Conservation (phyloP, 2,329 filamentous ascomycete genomes). For the Xylaria sp. region DNA sequence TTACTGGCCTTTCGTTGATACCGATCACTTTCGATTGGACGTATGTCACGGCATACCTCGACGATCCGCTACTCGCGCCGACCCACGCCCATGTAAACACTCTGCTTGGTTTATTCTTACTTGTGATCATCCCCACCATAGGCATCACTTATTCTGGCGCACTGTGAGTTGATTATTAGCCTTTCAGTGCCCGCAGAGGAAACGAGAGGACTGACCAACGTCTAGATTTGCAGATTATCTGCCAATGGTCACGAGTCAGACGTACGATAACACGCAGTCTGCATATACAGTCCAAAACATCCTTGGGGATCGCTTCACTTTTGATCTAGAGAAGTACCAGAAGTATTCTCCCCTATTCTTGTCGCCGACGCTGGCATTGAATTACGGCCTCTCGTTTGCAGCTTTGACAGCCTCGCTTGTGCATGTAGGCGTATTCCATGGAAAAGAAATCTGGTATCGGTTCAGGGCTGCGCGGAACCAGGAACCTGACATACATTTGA, state of each 20-base stretch:
- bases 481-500: constrained; percentile 61
- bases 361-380: constrained; percentile 58
- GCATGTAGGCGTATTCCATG: constrained; percentile 54
- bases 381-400: constrained; percentile 65
- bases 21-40: constrained; percentile 61
- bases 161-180: constrained; percentile 46
- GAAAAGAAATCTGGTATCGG: constrained; percentile 58
- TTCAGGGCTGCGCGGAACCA: constrained; percentile 60
- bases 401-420: constrained; percentile 59
- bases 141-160: constrained; percentile 59
- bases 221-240: constrained; percentile 61
- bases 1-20: constrained; percentile 55
- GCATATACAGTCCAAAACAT: constrained; percentile 64
- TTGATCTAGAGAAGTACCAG: constrained; percentile 64
- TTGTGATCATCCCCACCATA: constrained; percentile 58
- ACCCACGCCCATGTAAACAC: constrained; percentile 57
- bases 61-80: constrained; percentile 51
- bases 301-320: constrained; percentile 59
- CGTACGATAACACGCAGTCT: constrained; percentile 67
- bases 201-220: constrained; percentile 30
- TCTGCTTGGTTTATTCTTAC: constrained; percentile 55
- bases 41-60: constrained; percentile 52
- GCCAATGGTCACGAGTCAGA: constrained; percentile 64
- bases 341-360: constrained; percentile 67
- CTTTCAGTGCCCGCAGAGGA: not conserved